Percentiles rank a stretch among this genome's conserved stretches.
phyloP scores from a whole-genome alignment of 352 stramenopile genomes.

The Phytophthora agathidicida region DNA sequence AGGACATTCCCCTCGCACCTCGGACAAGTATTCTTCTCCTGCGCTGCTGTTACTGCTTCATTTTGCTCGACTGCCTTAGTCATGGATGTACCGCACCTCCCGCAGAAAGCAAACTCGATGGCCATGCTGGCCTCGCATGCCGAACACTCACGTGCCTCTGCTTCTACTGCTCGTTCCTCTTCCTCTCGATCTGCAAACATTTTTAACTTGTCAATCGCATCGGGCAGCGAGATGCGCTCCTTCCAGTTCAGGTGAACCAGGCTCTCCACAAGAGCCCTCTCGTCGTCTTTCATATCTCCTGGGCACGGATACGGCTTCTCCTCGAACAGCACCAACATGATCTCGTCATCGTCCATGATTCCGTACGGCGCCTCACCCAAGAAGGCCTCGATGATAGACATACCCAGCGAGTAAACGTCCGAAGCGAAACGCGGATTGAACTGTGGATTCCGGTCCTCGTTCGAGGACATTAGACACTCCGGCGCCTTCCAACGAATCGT shows the following conservation, averaged over 20 bases:
- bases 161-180: background rate
- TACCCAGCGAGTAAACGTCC: conserved; percentile 9
- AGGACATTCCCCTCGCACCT: conserved; percentile 1
- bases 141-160: background rate
- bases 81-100: conserved; percentile 2
- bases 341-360: background rate
- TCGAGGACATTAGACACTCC: background rate
- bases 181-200: conserved; percentile 14
- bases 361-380: conserved; percentile 4
- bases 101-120: conserved; percentile 6
- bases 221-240: conserved; percentile 8
- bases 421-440: conserved; percentile 7
- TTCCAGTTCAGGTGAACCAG: conserved; percentile 11
- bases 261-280: conserved; percentile 15
- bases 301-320: conserved; percentile 14
- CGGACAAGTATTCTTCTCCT: background rate
- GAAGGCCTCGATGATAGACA: conserved; percentile 13
- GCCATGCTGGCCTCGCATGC: background rate
- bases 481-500: conserved; percentile 6
- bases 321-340: conserved; percentile 5
- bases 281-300: conserved; percentile 16
- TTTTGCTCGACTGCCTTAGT: background rate
- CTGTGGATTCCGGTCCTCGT: background rate
- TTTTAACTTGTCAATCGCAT: conserved; percentile 15
- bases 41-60: background rate